These are phyloP conservation scores for Fusarium abutilonis DNA, from an alignment of 2,329 filamentous ascomycete species.

Conservation along the genomic window DNA sequence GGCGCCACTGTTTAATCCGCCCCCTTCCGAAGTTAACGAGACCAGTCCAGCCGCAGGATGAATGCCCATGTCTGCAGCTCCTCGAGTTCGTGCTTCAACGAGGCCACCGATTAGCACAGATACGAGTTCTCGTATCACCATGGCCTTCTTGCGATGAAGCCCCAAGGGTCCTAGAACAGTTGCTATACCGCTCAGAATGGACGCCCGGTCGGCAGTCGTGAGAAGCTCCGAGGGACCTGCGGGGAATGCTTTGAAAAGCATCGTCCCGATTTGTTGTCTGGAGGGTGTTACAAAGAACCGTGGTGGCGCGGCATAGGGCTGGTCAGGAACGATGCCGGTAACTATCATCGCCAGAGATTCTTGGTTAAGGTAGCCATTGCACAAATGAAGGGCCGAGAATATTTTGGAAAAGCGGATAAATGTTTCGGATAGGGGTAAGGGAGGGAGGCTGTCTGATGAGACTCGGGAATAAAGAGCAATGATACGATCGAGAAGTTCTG, in stretches of 20 bases:
- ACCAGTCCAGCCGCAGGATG: conserved; percentile 91
- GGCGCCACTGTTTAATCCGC: conserved; percentile 60
- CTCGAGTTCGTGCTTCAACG: conserved; percentile 89
- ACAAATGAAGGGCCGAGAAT: conserved; percentile 72
- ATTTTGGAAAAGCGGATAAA: conserved; percentile 78
- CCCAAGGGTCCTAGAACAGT: conserved; percentile 84
- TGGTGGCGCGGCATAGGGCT: conserved; percentile 62
- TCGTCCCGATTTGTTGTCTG: conserved; percentile 70
- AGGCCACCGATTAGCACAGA: conserved; percentile 84
- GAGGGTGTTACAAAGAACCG: conserved; percentile 65
- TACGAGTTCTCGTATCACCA: conserved; percentile 87
- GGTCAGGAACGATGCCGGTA: conserved; percentile 65
- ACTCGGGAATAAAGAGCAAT: conserved; percentile 77
- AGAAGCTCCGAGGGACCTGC: conserved; percentile 72
- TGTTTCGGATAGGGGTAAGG: conserved; percentile 76
- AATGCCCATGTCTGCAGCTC: conserved; percentile 94
- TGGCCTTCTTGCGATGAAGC: conserved; percentile 87
- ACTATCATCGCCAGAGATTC: conserved; percentile 72
- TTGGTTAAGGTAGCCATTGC: conserved; percentile 69
- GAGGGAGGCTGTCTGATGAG: conserved; percentile 75
- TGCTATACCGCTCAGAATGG: conserved; percentile 85
- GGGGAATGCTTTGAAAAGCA: conserved; percentile 76
- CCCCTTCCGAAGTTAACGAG: conserved; percentile 68
- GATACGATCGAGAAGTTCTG: conserved; percentile 80
- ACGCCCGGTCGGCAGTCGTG: conserved; percentile 77